Percentiles rank a stretch among this genome's conserved stretches.
Evolutionary conservation across 192 early-diverging fungal genomes (phyloP).

Genomic region (Ambispora gerdemannii): DNA sequence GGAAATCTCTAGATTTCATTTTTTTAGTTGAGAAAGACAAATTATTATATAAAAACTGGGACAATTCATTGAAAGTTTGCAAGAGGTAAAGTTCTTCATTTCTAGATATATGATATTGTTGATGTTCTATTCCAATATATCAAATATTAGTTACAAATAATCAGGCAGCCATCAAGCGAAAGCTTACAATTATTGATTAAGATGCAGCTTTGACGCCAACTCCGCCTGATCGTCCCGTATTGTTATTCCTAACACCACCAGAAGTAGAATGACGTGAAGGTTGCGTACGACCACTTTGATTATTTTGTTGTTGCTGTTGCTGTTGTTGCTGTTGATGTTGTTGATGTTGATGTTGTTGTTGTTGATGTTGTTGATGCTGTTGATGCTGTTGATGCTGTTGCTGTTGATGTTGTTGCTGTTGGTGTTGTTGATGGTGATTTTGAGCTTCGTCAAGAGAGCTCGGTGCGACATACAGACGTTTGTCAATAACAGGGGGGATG

Average conservation of each 20-base stretch:
- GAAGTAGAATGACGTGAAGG: not conserved
- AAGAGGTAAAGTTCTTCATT: too few species aligned
- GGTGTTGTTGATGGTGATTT: constrained; percentile 44
- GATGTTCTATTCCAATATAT: too few species aligned
- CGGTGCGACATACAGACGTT: constrained; percentile 81
- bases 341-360: constrained; percentile 39
- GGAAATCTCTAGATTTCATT: too few species aligned
- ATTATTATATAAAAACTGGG: too few species aligned
- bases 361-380: constrained; percentile 42
- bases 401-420: constrained; percentile 45
- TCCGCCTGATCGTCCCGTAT: constrained; percentile 11
- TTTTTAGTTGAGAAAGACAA: too few species aligned
- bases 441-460: constrained; percentile 66
- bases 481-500: constrained; percentile 97
- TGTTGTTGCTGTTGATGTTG: constrained; percentile 40
- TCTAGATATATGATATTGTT: too few species aligned
- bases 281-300: constrained; percentile 31
- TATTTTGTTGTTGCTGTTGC: constrained; percentile 38
- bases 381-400: constrained; percentile 38
- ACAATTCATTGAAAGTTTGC: too few species aligned
- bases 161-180: too few species aligned
- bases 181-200: too few species aligned
- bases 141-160: too few species aligned
- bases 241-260: constrained; percentile 10
- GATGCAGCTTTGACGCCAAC: constrained; percentile 28